A percentile compares a stretch with the other conserved stretches of the same genome.
Evolutionary conservation across 2,329 filamentous ascomycete species (phyloP).

Genomic region (Colletotrichum endophyticum): DNA sequence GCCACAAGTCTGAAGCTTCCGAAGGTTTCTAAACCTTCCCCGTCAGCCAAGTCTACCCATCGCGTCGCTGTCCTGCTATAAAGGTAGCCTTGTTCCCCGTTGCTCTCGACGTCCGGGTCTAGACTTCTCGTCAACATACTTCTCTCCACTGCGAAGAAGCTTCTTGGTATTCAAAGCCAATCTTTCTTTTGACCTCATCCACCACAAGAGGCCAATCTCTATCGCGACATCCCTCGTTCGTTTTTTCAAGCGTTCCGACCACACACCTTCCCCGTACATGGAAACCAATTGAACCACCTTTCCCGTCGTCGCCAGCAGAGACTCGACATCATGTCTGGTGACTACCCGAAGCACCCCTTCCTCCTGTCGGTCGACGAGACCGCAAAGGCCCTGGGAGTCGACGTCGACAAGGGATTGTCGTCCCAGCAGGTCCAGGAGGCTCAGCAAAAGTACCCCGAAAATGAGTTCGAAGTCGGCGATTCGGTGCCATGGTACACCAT

Average conservation of each 20-base stretch:
- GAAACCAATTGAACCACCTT: not conserved
- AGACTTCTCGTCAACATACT: not conserved
- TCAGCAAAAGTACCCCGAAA: constrained; percentile 65
- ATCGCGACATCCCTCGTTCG: not conserved
- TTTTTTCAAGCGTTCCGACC: not conserved
- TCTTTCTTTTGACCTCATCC: not conserved
- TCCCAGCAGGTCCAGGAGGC: constrained; percentile 63
- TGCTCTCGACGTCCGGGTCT: not conserved
- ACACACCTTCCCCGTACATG: not conserved
- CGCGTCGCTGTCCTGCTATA: constrained; percentile 10
- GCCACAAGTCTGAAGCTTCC: constrained; percentile 4
- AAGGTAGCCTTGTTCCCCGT: constrained; percentile 17
- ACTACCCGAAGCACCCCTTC: constrained; percentile 62
- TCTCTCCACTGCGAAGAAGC: constrained; percentile 6
- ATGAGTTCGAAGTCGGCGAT: constrained; percentile 73
- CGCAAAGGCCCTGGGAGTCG: constrained; percentile 63
- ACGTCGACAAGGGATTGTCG: constrained; percentile 71
- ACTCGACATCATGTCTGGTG: constrained; percentile 43
- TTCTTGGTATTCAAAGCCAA: not conserved
- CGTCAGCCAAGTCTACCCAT: constrained; percentile 6
- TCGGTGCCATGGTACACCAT: constrained; percentile 76
- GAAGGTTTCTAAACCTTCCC: constrained; percentile 13
- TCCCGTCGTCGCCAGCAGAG: constrained; percentile 6
- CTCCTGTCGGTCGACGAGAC: constrained; percentile 68
- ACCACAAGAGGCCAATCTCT: not conserved